phyloP scores from a whole-genome alignment of 2,329 filamentous ascomycete species.

The Monosporascus ibericus region DNA sequence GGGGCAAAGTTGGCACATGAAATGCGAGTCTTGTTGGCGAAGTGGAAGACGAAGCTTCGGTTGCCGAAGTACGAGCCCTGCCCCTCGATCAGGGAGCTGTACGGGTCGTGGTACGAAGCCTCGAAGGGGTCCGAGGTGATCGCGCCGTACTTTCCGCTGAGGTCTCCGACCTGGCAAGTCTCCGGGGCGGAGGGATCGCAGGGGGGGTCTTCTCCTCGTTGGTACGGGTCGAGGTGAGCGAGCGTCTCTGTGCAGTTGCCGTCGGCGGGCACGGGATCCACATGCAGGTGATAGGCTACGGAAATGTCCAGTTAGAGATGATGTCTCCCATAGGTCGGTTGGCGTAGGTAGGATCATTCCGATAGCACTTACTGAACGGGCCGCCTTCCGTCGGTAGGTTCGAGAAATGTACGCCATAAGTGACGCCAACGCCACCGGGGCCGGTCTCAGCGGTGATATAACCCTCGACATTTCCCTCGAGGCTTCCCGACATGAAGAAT shows the following conservation, averaged over 20 bases:
- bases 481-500: slow-evolving; percentile 42
- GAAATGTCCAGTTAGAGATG: slow-evolving; percentile 7
- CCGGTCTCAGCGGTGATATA: slow-evolving; percentile 40
- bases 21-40: slow-evolving; percentile 56
- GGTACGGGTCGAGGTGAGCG: slow-evolving; percentile 65
- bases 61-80: slow-evolving; percentile 57
- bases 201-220: slow-evolving; percentile 53
- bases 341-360: no score
- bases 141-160: slow-evolving; percentile 67
- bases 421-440: slow-evolving; percentile 47
- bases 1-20: slow-evolving; percentile 57
- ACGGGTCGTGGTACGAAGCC: slow-evolving; percentile 49
- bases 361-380: slow-evolving; percentile 49
- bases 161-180: slow-evolving; percentile 71
- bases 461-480: slow-evolving; percentile 49
- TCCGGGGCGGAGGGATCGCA: slow-evolving; percentile 53
- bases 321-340: neutral
- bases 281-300: slow-evolving; percentile 68
- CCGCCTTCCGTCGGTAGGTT: slow-evolving; percentile 53
- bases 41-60: slow-evolving; percentile 59
- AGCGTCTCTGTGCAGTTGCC: slow-evolving; percentile 68
- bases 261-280: slow-evolving; percentile 51
- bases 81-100: slow-evolving; percentile 46
- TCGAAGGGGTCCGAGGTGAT: slow-evolving; percentile 46
- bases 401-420: slow-evolving; percentile 48